Evolutionary conservation across 2,329 filamentous ascomycete genomes (phyloP).

Genomic region (Phyllachora maydis): DNA sequence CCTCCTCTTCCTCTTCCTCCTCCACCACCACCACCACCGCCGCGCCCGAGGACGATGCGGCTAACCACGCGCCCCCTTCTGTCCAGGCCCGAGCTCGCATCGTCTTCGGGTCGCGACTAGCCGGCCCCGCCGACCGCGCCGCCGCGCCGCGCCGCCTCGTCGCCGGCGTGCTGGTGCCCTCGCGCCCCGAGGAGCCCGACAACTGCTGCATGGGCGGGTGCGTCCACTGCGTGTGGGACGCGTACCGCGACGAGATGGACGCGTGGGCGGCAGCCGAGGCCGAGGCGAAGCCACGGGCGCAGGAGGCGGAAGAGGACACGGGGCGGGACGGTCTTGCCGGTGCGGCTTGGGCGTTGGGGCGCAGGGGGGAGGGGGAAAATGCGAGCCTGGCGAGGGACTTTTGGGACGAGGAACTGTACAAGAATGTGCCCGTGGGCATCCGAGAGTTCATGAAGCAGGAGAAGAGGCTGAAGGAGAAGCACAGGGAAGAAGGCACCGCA

Average conservation of each 20-base stretch:
- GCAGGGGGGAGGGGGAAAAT: too few species aligned
- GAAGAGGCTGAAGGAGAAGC: slow-evolving; percentile 67
- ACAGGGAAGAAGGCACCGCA: slow-evolving; percentile 32
- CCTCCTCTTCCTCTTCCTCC: slow-evolving; percentile 4
- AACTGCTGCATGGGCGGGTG: slow-evolving; percentile 99
- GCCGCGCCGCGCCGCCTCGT: slow-evolving; percentile 39
- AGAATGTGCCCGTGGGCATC: slow-evolving; percentile 74
- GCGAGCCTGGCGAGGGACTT: slow-evolving; percentile 20
- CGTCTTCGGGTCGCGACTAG: slow-evolving; percentile 64
- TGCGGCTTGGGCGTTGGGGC: too few species aligned
- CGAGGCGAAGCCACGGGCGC: slow-evolving; percentile 31
- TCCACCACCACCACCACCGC: slow-evolving; percentile 1
- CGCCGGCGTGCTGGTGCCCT: slow-evolving; percentile 67
- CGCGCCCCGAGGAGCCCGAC: slow-evolving; percentile 72
- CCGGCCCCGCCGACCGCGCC: slow-evolving; percentile 49
- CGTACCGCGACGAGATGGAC: slow-evolving; percentile 79
- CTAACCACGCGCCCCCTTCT: slow-evolving; percentile 1
- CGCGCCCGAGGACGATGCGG: slow-evolving; percentile 1
- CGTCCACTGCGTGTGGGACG: slow-evolving; percentile 93
- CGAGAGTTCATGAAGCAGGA: slow-evolving; percentile 95
- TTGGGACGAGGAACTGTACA: slow-evolving; percentile 50
- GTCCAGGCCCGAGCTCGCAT: slow-evolving; percentile 17
- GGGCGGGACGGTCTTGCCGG: too few species aligned
- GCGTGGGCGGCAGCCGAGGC: slow-evolving; percentile 53
- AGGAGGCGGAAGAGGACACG: slow-evolving; percentile 10